A percentile compares a stretch with the other conserved stretches of the same genome.
These are phyloP conservation scores for Kalmanozyma brasiliensis DNA, from an alignment of 1,284 basidiomycete species.

Conservation along the genomic window DNA sequence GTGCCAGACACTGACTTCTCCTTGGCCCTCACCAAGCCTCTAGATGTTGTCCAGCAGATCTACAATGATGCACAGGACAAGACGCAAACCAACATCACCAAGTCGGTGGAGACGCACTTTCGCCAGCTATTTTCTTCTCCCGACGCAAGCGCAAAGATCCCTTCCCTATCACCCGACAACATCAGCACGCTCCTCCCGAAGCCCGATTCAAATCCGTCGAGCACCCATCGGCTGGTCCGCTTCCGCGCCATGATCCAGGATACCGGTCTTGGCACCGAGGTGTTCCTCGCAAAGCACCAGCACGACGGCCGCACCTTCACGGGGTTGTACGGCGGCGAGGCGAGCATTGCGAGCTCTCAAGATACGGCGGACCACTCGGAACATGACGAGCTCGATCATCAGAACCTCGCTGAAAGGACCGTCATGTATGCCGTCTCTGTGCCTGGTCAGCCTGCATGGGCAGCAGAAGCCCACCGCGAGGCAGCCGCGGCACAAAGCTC, in stretches of 20 bases:
- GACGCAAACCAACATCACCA: constrained; percentile 31
- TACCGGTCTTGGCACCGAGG: constrained; percentile 66
- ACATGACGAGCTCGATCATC: constrained; percentile 43
- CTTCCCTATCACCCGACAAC: constrained; percentile 27
- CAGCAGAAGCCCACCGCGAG: constrained; percentile 30
- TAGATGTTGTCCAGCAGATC: constrained; percentile 45
- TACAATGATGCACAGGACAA: constrained; percentile 35
- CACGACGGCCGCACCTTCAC: constrained; percentile 42
- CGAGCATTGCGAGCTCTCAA: constrained; percentile 5
- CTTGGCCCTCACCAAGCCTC: constrained; percentile 42
- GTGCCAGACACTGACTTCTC: constrained; percentile 53
- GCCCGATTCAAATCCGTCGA: constrained; percentile 15
- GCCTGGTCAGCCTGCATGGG: constrained; percentile 66
- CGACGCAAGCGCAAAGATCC: constrained; percentile 45
- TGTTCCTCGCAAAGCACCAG: constrained; percentile 58
- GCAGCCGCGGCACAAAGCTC: neutral
- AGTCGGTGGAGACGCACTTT: constrained; percentile 43
- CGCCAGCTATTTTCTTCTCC: constrained; percentile 32
- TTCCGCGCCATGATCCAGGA: constrained; percentile 69
- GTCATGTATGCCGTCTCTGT: constrained; percentile 65
- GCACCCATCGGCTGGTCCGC: constrained; percentile 56
- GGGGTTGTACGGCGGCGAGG: constrained; percentile 47
- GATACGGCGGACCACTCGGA: constrained; percentile 6
- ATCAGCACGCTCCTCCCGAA: constrained; percentile 19
- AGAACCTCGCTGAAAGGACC: constrained; percentile 64